Evolutionary conservation across 2,329 filamentous ascomycete species (phyloP).

Genomic region (Aspergillus puulaauensis): DNA sequence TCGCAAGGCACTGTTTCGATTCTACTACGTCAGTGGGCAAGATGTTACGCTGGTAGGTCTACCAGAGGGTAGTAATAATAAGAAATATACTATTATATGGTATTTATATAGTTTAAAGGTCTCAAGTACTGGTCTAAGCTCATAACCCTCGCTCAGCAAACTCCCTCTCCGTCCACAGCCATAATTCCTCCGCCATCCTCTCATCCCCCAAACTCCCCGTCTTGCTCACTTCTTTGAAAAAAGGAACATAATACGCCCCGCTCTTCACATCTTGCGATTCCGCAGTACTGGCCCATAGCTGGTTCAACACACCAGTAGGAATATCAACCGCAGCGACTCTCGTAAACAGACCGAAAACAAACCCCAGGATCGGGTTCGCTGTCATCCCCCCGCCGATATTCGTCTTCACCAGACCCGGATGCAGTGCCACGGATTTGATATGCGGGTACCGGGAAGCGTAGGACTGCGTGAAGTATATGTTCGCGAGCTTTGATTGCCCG

Average conservation of each 20-base stretch:
- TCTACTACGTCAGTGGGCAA: too few species aligned
- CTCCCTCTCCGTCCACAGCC: background rate
- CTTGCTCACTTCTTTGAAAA: slow-evolving; percentile 13
- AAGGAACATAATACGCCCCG: slow-evolving; percentile 46
- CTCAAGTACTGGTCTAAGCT: too few species aligned
- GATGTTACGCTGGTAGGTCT: too few species aligned
- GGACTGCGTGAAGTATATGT: slow-evolving; percentile 47
- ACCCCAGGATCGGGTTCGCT: background rate
- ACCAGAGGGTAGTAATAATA: too few species aligned
- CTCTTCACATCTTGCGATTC: slow-evolving; percentile 31
- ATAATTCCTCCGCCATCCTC: background rate
- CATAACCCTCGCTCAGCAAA: too few species aligned
- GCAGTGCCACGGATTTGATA: slow-evolving; percentile 46
- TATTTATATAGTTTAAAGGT: too few species aligned
- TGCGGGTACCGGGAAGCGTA: slow-evolving; percentile 46
- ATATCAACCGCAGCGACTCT: slow-evolving; percentile 1
- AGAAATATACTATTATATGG: too few species aligned
- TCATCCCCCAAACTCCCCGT: background rate
- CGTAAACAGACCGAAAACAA: background rate
- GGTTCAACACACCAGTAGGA: background rate
- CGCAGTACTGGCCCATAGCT: slow-evolving; percentile 2
- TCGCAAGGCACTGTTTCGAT: too few species aligned
- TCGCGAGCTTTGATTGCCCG: slow-evolving; percentile 52
- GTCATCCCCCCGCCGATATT: slow-evolving; percentile 13
- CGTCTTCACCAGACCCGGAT: slow-evolving; percentile 52